Conservation (phyloP, 352 stramenopile species). For the Globisporangium rhizosaccharum region DNA sequence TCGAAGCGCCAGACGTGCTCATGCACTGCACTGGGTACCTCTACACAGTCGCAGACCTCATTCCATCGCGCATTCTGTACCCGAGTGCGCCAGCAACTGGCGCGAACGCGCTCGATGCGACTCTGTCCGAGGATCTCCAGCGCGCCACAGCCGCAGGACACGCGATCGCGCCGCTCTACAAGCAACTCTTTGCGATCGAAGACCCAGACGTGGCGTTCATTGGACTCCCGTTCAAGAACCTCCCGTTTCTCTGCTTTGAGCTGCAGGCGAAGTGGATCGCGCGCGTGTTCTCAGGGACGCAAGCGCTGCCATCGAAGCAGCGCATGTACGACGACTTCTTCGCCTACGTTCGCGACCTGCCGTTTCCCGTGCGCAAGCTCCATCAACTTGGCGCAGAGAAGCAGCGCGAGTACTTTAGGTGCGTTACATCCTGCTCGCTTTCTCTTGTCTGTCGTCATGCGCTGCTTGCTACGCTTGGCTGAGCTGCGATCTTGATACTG, state of each 20-base stretch:
- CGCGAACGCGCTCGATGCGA: conserved; percentile 15
- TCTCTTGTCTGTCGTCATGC: conserved; percentile 14
- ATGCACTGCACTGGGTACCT: conserved; percentile 78
- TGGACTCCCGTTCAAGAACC: conserved; percentile 65
- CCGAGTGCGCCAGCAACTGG: conserved; percentile 15
- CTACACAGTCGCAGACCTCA: conserved; percentile 53
- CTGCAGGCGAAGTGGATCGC: conserved; percentile 71
- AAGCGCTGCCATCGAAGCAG: conserved; percentile 46
- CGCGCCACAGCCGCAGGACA: conserved; percentile 21
- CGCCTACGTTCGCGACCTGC: conserved; percentile 30
- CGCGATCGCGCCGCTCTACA: conserved; percentile 64
- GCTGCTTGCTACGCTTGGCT: neutral
- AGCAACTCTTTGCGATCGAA: conserved; percentile 75
- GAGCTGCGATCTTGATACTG: conserved; percentile 2
- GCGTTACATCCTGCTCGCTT: conserved; percentile 3
- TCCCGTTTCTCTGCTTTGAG: conserved; percentile 80
- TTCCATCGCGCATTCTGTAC: conserved; percentile 46
- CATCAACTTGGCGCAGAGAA: conserved; percentile 51
- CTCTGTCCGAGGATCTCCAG: conserved; percentile 27
- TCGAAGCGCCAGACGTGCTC: conserved; percentile 54
- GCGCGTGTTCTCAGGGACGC: conserved; percentile 38
- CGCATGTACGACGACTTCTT: conserved; percentile 69
- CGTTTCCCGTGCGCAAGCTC: conserved; percentile 51
- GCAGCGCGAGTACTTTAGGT: conserved; percentile 53
- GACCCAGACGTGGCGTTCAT: conserved; percentile 69